Base-by-base conservation (phyloP, 192 early-diverging fungal genomes). In the Podila epigama region DNA sequence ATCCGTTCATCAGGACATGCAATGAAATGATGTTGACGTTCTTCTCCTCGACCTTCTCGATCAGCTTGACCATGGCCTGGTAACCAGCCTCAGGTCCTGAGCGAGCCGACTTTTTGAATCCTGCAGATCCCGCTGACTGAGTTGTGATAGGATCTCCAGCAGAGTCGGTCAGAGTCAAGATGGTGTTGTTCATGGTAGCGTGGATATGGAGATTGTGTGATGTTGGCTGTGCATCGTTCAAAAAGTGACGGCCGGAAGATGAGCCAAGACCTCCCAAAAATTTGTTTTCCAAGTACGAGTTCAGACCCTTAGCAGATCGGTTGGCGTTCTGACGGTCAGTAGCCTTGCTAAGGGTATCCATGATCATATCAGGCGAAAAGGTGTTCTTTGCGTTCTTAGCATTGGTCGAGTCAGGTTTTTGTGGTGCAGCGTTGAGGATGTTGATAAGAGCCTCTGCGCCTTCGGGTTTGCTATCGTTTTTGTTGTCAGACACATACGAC, bases 1-100 rank as follows among this genome's bases (percentile, higher is more conserved):
- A 96, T 28, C 95, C 94, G 68, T 95, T 94, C 31, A 98, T 83
- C 51, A 89, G 82, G 35, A 98, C 70, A 70, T 97, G 93, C 25
- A 95, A 58, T 29, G 84, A 89, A 18, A 73, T 65, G 12, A 92
- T 83, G 36, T 80, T 79, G 16, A 94, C 82, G 20, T 85, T 88
- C 77, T 88, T 90, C 66, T 92, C 89, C 55, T 88, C 78, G 35
- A 87, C 83, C 54, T 86, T 88, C 28, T 89, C 86, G 36, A 91
- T 83, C 68, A 97, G 60, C 73, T 91, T 87, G 36, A 83, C 64
- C 42, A 92, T 90, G 8, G 95, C 92, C 84, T 94, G 95, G 79
- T 97, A 96, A 7, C 94, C 95, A 28, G 94, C 94, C 81, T 98
- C 97, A 66, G 88, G 91, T 32, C 93, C 94, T 41, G 92, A 90